phyloP scores from a whole-genome alignment of 2,329 filamentous ascomycete genomes.

The Neocucurbitaria cava region DNA sequence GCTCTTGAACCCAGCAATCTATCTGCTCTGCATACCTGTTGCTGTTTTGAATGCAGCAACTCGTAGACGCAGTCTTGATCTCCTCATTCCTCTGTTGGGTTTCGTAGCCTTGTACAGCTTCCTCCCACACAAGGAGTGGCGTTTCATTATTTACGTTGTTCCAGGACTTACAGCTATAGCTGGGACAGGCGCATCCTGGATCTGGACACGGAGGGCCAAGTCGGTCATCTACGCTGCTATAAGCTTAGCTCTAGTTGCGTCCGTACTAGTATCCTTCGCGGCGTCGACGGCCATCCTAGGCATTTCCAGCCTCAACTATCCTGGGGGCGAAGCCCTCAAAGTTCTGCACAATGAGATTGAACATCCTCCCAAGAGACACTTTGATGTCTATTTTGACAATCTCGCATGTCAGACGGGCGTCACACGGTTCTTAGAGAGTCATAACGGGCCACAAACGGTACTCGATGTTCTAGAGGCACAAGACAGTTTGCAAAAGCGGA shows the following conservation, averaged over 20 bases:
- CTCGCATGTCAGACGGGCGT: slow-evolving; percentile 69
- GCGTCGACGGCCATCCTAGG: slow-evolving; percentile 73
- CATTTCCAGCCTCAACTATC: slow-evolving; percentile 89
- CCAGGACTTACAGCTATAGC: slow-evolving; percentile 81
- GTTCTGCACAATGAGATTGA: slow-evolving; percentile 46
- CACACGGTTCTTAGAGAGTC: slow-evolving; percentile 62
- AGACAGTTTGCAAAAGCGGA: slow-evolving; percentile 21
- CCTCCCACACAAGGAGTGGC: slow-evolving; percentile 94
- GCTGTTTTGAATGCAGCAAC: slow-evolving; percentile 58
- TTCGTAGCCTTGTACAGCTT: slow-evolving; percentile 84
- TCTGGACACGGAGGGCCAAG: slow-evolving; percentile 69
- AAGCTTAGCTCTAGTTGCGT: slow-evolving; percentile 63
- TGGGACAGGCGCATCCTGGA: slow-evolving; percentile 71
- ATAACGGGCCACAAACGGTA: slow-evolving; percentile 37
- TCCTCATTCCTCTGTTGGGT: slow-evolving; percentile 69
- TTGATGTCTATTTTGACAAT: slow-evolving; percentile 63
- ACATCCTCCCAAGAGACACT: slow-evolving; percentile 18
- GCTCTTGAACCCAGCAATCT: slow-evolving; percentile 77
- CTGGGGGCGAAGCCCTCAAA: slow-evolving; percentile 79
- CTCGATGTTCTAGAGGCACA: slow-evolving; percentile 34
- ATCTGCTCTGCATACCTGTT: slow-evolving; percentile 59
- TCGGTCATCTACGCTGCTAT: slow-evolving; percentile 62
- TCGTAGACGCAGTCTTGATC: slow-evolving; percentile 54
- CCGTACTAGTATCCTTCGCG: slow-evolving; percentile 66
- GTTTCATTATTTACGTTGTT: slow-evolving; percentile 89